Conservation (phyloP, 306 rosid genomes). For the Aeschynomene evenia region DNA sequence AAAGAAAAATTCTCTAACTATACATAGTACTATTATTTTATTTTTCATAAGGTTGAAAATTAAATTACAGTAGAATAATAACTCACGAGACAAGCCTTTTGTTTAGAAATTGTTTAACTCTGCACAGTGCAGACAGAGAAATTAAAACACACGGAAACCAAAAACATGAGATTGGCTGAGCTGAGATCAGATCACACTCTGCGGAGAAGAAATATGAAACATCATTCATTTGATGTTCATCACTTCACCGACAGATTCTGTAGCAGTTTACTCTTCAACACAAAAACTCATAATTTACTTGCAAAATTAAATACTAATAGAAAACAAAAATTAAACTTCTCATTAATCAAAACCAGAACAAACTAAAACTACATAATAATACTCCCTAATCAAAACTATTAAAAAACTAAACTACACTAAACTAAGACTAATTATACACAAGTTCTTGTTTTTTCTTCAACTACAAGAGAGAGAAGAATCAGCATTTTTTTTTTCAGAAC, state of each 20-base stretch:
- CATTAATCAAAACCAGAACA: conserved; percentile 35
- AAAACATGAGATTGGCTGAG: conserved; percentile 18
- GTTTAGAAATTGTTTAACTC: neutral
- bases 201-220: neutral
- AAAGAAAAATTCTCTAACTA: neutral
- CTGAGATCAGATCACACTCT: conserved; percentile 7
- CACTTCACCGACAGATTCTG: neutral
- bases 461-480: conserved; percentile 35
- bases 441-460: conserved; percentile 28
- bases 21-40: conserved; percentile 2
- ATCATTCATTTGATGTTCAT: neutral
- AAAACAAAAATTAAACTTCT: conserved; percentile 9
- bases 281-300: neutral
- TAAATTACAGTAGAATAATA: conserved; percentile 7
- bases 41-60: conserved; percentile 16
- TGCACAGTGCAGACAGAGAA: neutral
- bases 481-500: conserved; percentile 23
- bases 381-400: conserved; percentile 1
- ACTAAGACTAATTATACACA: conserved; percentile 51
- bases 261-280: neutral
- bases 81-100: conserved; percentile 13
- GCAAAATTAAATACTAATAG: too few relatives aligned
- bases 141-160: conserved; percentile 23
- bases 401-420: neutral
- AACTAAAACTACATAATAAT: conserved; percentile 26